Evolutionary conservation across 371 early-diverging fungal genomes (phyloP), one percentile per base, ranked within the genome.

Genomic region (Mortierella sp.): DNA sequence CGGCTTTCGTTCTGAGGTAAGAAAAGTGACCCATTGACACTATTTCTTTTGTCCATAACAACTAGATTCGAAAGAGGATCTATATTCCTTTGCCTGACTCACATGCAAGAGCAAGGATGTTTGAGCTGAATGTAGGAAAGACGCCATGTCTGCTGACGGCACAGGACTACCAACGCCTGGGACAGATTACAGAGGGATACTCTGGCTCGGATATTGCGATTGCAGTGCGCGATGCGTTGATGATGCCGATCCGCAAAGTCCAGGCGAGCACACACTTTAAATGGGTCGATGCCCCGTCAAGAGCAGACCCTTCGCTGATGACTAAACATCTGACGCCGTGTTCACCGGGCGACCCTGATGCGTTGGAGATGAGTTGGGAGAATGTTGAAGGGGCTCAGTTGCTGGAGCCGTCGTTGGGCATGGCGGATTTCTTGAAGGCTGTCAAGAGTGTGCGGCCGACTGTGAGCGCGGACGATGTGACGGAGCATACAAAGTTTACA

Each of bases 201-300:
- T 97, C 98, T 77, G 98, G 98, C 16, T 97, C 98, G 0, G 98
- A 98, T 93, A 96, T 99, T 74, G 95, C 96, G 11, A 94, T 96
- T 54, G 90, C 97, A 19, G 98, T 98, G 24, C 92, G 98, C 11
- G 99, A 99, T 88, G 99, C 99, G 5, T 88, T 99, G 82, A 98
- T 98, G 97, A 95, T 97, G 88, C 98, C 98, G 3, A 95, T 99
- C 73, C 94, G 98, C 34, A 98, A 97, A 88, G 98, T 99, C 19
- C 99, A 98, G 85, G 90, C 89, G 70, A 97, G 98, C 26, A 98
- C 98, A 28, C 98, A 98, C 81, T 98, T 98, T 88, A 96, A 96
- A 89, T 88, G 92, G 89, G 97, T 97, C 77, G 88, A 90, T 50
- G 95, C 94, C 34, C 94, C 95, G 19, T 88, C 90, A 77, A 89